Conservation (phyloP, 768 basidiomycete genomes). For the Saitozyma sp. region DNA sequence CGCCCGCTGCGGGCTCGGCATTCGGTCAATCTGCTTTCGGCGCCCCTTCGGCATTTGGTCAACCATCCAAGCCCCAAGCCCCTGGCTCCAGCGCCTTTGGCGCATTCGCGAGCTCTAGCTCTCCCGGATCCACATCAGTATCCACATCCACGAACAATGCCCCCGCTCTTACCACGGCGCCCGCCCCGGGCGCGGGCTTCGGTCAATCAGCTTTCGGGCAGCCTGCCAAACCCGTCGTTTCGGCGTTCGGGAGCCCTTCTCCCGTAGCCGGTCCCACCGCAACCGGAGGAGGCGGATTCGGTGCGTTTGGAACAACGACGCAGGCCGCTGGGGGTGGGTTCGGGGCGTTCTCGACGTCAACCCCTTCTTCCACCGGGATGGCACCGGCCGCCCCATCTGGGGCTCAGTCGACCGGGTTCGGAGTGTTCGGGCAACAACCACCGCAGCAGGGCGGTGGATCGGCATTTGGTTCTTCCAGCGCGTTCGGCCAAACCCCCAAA, state of each 20-base stretch:
- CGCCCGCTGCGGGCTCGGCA: slow-evolving; percentile 9
- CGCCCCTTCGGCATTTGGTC: slow-evolving; percentile 13
- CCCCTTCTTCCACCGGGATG: neutral
- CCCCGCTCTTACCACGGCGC: slow-evolving; percentile 2
- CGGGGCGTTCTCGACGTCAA: slow-evolving; percentile 13
- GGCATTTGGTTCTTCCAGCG: neutral
- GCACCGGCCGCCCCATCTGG: slow-evolving; percentile 6
- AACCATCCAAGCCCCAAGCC: neutral
- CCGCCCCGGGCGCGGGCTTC: slow-evolving; percentile 20
- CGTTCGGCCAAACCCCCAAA: slow-evolving; percentile 1
- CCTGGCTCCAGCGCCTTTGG: too few species aligned
- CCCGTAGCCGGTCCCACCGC: slow-evolving; percentile 1
- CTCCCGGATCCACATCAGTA: slow-evolving; percentile 26
- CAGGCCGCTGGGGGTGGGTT: slow-evolving; percentile 9
- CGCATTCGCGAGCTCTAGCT: slow-evolving; percentile 2
- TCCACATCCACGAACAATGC: neutral
- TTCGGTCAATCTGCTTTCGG: slow-evolving; percentile 23
- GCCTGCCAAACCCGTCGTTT: slow-evolving; percentile 19
- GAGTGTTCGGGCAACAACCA: slow-evolving; percentile 9
- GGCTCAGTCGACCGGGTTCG: slow-evolving; percentile 4
- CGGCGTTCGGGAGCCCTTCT: slow-evolving; percentile 18
- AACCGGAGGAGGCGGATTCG: neutral
- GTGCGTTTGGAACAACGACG: neutral
- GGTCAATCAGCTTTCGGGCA: slow-evolving; percentile 34
- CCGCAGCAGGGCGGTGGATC: neutral